Base-by-base conservation (phyloP, 129 eudicot genomes). In the Pulicaria dysenterica region DNA sequence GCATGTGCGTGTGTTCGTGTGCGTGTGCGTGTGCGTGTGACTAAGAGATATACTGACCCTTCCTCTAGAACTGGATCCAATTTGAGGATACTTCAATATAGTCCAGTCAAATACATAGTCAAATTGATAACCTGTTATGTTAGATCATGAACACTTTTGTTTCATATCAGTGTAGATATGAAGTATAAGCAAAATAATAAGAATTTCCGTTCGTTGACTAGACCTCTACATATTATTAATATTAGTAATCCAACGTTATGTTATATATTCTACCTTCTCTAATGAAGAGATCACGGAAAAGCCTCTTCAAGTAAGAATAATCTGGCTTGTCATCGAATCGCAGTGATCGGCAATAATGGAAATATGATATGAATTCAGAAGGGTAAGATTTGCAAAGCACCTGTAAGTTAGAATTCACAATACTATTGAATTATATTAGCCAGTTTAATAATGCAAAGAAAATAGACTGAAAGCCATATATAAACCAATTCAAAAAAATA, bases 31-130 rank as follows among this genome's bases (percentile, higher is more conserved):
- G n/a, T n/a, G n/a, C n/a, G n/a, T n/a, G n/a, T n/a, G 59, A 68
- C 9, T 31, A 60, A 73, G 40, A 73, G 13, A 62, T 55, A 36
- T 16, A 81, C 87, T 70, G 46, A 90, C 96, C 79, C 88, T 81
- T 81, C 82, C 78, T 85, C 87, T 81, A 41, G 94, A 87, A 81
- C 89, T 83, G 73, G 96, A 85, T 41, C 91, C 87, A 71, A 85
- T 75, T 72, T 90, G 96, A 58, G 96, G 96, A 81, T 90, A 87
- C 86, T 85, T 90, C 81, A 90, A 72, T 39, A 82, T 78, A 43
- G 96, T 89, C 96, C 96, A 89, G 81, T 84, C 96, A 78, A 86
- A 86, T 41, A 89, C 88, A 82, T 89, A 86, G 82, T 89, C 96
- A 80, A 89, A 87, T 69, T 87, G 96, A 85, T 87, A 90, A 63